Evolutionary conservation across 495 filamentous ascomycete genomes (phyloP), one percentile per base, ranked within the genome.

Genomic region (Daldinia childiae): DNA sequence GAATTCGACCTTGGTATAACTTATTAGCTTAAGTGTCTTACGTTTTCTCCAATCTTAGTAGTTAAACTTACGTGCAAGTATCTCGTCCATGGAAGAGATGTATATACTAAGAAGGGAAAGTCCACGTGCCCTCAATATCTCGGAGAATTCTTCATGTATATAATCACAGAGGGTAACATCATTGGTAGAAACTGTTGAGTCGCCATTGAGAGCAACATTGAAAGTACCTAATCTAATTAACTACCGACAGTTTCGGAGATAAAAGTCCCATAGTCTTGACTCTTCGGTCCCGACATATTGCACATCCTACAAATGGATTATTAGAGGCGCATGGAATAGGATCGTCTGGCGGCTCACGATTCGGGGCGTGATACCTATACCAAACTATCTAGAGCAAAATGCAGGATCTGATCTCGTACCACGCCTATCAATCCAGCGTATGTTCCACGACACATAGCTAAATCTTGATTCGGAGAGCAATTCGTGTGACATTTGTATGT

Each of bases 171-270:
- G 2, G 1, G 21, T 24, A 48, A 48, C 5, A 24, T 48, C 19
- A 48, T 48, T 48, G 43, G 43, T 24, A 48, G 43, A 48, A 48
- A 48, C 19, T 48, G 43, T 48, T 48, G 43, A 48, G 43, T 48
- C 4, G 41, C 4, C 43, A 48, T 24, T 48, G 19, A 21, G 17
- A 24, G 43, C 9, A 21, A 21, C 17, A 11, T 48, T 6, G 4
- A 17, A 48, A 41, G 6, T 41, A 7, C n/a, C 39, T 48, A 48
- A 12, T 48, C 34, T 48, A 24, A 21, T 4, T 48, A 48, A 48
- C 43, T 48, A 11, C 43, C 43, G 43, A 48, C 4, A 48, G 43
- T 48, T 48, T 48, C 43, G 43, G 43, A 48, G 43, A 48, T 48
- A 48, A 48, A 48, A 12, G 17, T 48, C 19, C 19, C 34, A 36